phyloP scores from a whole-genome alignment of 2,329 filamentous ascomycete species.

The Cordyceps javanica region DNA sequence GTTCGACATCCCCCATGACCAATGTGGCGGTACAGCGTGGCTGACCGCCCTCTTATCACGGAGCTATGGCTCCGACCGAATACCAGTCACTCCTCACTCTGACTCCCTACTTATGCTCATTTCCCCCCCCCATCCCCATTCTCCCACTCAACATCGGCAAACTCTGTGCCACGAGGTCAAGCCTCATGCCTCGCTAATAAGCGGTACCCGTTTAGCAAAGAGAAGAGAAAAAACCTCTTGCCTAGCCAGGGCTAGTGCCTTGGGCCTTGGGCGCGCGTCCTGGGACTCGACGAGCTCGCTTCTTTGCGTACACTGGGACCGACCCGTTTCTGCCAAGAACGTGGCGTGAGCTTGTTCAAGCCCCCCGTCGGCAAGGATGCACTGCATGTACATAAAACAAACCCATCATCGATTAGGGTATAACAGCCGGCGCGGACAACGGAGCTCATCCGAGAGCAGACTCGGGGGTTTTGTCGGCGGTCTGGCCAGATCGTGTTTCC shows the following conservation, averaged over 20 bases:
- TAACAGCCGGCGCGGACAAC: background rate
- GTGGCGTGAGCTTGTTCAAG: background rate
- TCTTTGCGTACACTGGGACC: background rate
- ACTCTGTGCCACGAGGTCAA: background rate
- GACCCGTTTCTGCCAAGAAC: background rate
- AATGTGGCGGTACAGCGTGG: background rate
- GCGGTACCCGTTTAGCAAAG: background rate
- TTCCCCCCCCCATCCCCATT: background rate
- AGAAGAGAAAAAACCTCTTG: background rate
- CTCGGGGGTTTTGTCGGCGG: background rate
- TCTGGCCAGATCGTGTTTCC: no score
- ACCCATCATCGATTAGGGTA: background rate
- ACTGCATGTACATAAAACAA: background rate
- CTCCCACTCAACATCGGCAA: background rate
- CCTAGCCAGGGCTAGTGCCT: background rate
- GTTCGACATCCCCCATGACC: background rate
- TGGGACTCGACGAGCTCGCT: background rate
- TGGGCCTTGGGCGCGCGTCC: background rate
- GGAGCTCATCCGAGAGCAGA: background rate
- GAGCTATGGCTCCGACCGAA: background rate
- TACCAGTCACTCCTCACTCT: background rate
- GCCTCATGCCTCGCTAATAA: background rate
- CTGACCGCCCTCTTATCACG: background rate
- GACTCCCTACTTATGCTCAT: background rate
- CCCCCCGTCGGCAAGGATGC: background rate